Base-by-base conservation (phyloP, 345 rosid species). In the Dipteronia sinensis region DNA sequence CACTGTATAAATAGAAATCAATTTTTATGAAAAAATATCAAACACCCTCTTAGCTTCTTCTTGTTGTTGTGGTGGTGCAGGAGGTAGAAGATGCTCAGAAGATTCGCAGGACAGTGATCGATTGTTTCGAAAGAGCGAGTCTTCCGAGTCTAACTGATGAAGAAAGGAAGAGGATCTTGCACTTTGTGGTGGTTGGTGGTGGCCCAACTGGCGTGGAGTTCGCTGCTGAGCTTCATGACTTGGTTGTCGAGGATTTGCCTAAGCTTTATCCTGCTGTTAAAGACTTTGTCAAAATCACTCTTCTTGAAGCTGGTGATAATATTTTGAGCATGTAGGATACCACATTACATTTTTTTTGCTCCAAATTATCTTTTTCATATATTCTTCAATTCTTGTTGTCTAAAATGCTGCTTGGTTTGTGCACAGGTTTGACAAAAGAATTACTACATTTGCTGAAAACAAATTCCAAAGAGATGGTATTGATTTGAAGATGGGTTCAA, bases 161-260 rank as follows among this genome's bases (percentile, higher is more conserved):
- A 76, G 95, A 92, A 83, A 91, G 82, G 88, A 88, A 85, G 67
- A 84, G 87, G 75, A 88, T 94, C 62, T 81, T 91, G 75, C 95
- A 94, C 77, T 94, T 94, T 80, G 95, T 94, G 22, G 95, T 92
- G 2, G 97, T 94, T 47, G 98, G 95, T 6, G 98, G 98, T 16
- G 97, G 97, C 10, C 97, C 98, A 46, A 87, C 93, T 0, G 95
- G 98, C 8, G 97, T 94, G 17, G 98, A 94, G 86, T 94, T 88
- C 85, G 93, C 97, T 19, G 95, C 98, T 10, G 98, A 92, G 86
- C 91, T 94, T 34, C 93, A 85, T 73, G 98, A 94, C 74, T 87
- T 86, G 66, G 86, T 88, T 0, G 76, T 80, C 10, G 89, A 94
- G 23, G 98, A 94, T 77, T 83, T 94, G n/a, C 80, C 88, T 44